These are phyloP conservation scores for Phytophthora pinifolia DNA, from an alignment of 352 stramenopile species.

Conservation along the genomic window DNA sequence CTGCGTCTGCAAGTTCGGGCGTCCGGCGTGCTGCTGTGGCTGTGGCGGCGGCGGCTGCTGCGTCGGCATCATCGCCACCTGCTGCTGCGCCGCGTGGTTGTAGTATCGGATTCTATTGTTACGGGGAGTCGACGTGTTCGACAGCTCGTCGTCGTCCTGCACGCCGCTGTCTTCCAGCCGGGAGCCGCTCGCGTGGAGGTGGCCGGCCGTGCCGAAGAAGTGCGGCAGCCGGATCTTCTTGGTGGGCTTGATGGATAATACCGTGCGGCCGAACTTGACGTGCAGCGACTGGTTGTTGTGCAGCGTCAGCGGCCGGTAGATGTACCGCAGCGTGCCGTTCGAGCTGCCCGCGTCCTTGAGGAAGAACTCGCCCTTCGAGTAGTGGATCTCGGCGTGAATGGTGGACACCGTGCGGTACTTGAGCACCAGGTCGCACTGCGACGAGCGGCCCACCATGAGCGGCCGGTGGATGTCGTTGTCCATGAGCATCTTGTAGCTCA, in stretches of 20 bases:
- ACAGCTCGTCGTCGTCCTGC: conserved; percentile 64
- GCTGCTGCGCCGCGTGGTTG: conserved; percentile 44
- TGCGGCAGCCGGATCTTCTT: conserved; percentile 89
- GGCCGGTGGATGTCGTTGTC: conserved; percentile 90
- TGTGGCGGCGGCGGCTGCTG: conserved; percentile 26
- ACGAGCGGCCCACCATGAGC: conserved; percentile 92
- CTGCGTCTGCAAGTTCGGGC: conserved; percentile 51
- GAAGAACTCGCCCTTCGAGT: conserved; percentile 93
- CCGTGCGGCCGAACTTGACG: conserved; percentile 85
- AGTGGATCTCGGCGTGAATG: conserved; percentile 93
- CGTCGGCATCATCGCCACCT: conserved; percentile 29
- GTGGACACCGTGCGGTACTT: conserved; percentile 96
- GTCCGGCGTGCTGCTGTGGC: conserved; percentile 30
- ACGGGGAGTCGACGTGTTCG: conserved; percentile 57
- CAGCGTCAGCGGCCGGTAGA: conserved; percentile 92
- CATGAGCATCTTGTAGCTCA: conserved; percentile 92
- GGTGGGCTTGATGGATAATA: conserved; percentile 87
- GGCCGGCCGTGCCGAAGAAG: conserved; percentile 67
- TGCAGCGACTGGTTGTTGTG: conserved; percentile 88
- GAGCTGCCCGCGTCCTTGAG: conserved; percentile 94
- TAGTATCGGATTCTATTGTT: conserved; percentile 70
- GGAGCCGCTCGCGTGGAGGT: conserved; percentile 48
- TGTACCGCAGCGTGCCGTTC: conserved; percentile 94
- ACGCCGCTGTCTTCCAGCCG: conserved; percentile 55
- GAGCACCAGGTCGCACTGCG: conserved; percentile 93